Evolutionary conservation across 306 rosid genomes (phyloP), one percentile per base, ranked within the genome.

Genomic region (Lupinus albus): DNA sequence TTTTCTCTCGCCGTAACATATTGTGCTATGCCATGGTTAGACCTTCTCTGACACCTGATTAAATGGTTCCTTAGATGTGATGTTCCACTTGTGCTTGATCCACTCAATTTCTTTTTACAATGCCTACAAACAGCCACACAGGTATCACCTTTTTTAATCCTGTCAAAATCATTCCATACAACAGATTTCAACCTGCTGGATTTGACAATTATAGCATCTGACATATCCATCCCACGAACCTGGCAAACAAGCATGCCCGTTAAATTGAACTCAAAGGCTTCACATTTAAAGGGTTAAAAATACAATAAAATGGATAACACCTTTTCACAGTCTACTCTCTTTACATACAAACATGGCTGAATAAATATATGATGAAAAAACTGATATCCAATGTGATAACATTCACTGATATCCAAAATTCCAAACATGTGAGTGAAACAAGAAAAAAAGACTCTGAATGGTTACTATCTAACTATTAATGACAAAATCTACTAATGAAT

Each of bases 21-120:
- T 42, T 85, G 96, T 74, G 88, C 67, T 67, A 87, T 51, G 57
- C 91, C 91, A 82, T 86, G 82, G 71, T 71, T 75, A 58, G 92
- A 75, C 77, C 96, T 84, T 81, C 95, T 88, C 79, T 91, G 97
- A 71, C 99, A 94, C 85, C 99, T 82, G 70, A 87, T 81, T 56
- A 94, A 87, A 79, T 94, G 99, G 77, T 94, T 94, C 80, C 99
- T 86, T 76, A 94, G 75, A 86, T 94, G 99, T n/a, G 99, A 94
- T 56, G 97, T 94, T 75, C 99, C 97, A 64, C 99, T 94, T 45
- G 95, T 84, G 78, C 99, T 94, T 62, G 99, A 94, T 65, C 99
- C 99, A 56, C 99, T 94, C 78, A 94, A 85, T 76, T 81, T 94
- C 96, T 94, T 94, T 71, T 87, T 94, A 78, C 99, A 94, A 60